Percentiles rank a stretch among this genome's conserved stretches.
phyloP scores from a whole-genome alignment of 2,329 filamentous ascomycete species.

The Diaporthe velutina region DNA sequence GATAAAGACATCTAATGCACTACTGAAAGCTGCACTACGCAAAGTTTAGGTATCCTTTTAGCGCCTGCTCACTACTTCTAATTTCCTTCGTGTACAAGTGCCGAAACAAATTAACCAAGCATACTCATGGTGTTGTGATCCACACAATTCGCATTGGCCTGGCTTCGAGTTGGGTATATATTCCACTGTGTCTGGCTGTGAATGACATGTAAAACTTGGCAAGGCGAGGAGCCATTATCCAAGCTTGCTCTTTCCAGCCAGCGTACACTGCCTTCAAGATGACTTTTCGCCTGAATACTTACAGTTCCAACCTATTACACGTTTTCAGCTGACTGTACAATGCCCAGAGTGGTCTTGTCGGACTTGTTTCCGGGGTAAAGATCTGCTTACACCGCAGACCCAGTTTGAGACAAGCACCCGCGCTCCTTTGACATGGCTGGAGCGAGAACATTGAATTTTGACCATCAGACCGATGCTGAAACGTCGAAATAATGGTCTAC shows the following conservation, averaged over 20 bases:
- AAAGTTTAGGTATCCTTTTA: too few species aligned
- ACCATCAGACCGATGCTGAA: too few species aligned
- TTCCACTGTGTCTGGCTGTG: neutral
- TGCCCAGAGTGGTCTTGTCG: too few species aligned
- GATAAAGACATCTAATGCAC: neutral
- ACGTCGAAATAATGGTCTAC: neutral
- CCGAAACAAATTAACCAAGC: neutral
- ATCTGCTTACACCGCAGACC: too few species aligned
- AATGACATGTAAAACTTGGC: neutral
- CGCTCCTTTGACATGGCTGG: neutral
- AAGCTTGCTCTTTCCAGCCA: neutral
- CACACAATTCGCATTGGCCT: neutral
- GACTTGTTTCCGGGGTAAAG: neutral
- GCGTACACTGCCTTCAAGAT: too few species aligned
- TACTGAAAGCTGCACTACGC: neutral
- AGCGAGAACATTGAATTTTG: neutral
- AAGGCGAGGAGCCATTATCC: neutral
- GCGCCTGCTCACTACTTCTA: too few species aligned
- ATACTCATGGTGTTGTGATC: neutral
- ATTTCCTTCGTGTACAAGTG: neutral
- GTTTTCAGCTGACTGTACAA: neutral
- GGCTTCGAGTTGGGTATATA: neutral
- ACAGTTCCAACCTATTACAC: too few species aligned
- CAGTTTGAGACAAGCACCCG: neutral
- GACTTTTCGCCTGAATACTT: too few species aligned